Base-by-base conservation (phyloP, 495 filamentous ascomycete species). In the Thozetella sp. region DNA sequence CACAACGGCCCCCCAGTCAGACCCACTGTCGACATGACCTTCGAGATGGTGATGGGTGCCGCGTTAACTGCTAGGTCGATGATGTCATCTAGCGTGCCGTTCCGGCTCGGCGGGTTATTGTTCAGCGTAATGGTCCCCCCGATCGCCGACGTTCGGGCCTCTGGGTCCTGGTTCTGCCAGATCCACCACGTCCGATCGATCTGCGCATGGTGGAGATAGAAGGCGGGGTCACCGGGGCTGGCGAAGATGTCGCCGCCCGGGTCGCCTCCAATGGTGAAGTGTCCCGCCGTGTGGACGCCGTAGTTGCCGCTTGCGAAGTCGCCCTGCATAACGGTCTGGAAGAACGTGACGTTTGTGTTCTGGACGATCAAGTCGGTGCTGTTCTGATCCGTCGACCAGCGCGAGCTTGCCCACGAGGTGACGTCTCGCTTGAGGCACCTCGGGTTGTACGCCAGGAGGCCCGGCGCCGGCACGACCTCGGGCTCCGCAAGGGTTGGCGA, bases 151-250 rank as follows among this genome's bases (percentile, higher is more conserved):
- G 22, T 12, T 65, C 69, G 58, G 2, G 65, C 54, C 24, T 57
- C 51, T 3, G 58, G 46, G 50, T 62, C 45, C 24, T 78, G 63
- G 30, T 76, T 81, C 69, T 90, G 86, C 86, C 87, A 90, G 23
- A 86, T 84, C 72, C 81, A 84, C 79, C 80, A 89, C 4, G 83
- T 40, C 22, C 83, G 82, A 67, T 90, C 88, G 53, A 90, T 76
- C 78, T 83, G 80, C 9, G 75, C 78, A 62, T 90, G 87, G 66
- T 89, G 86, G 17, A 84, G 72, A 67, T 72, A 90, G 72, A 90
- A 90, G 6, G 74, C 77, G n/a, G 86, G 85, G 56, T 53, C 51
- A 3, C 51, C 51, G 2, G 40, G 40, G 22, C 24, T 22, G 11
- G 46, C 22, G 19, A 24, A 25, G 26, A 52, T 62, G n/a, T 48